Percentiles rank a stretch among this genome's conserved stretches.
Evolutionary conservation across 2,329 filamentous ascomycete species (phyloP).

Genomic region (Pseudogymnoascus pannorum): DNA sequence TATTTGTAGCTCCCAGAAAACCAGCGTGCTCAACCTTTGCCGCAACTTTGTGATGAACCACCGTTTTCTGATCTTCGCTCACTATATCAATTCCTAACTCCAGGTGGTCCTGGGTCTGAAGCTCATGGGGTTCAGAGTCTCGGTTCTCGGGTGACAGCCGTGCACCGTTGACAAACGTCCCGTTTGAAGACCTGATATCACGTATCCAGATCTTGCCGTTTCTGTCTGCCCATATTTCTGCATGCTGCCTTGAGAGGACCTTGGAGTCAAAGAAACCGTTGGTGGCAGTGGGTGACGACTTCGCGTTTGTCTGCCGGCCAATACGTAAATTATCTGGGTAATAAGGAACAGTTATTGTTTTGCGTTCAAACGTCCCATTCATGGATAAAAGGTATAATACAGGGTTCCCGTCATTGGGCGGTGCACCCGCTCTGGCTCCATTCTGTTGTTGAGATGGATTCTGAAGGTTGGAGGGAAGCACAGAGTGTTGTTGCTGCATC

Average conservation of each 20-base stretch:
- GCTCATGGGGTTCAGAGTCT: conserved; percentile 90
- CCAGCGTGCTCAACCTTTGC: conserved; percentile 95
- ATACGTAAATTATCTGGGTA: conserved; percentile 91
- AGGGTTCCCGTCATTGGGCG: conserved; percentile 52
- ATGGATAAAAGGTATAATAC: conserved; percentile 82
- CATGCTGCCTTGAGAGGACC: conserved; percentile 90
- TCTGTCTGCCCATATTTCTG: conserved; percentile 86
- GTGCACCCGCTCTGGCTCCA: conserved; percentile 39
- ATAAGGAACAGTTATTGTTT: conserved; percentile 89
- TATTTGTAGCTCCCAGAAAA: conserved; percentile 65
- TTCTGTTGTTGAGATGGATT: conserved; percentile 49
- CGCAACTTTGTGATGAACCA: conserved; percentile 96
- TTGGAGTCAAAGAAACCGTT: conserved; percentile 99
- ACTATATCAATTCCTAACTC: conserved; percentile 98
- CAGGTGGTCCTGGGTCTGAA: conserved; percentile 83
- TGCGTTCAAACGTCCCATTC: conserved; percentile 94
- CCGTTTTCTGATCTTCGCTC: conserved; percentile 95
- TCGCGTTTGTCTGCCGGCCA: conserved; percentile 93
- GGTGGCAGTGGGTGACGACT: conserved; percentile 79
- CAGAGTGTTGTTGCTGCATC: conserved; percentile 51
- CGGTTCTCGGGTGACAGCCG: conserved; percentile 88
- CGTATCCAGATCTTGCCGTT: conserved; percentile 88
- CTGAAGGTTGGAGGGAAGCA: conserved; percentile 65
- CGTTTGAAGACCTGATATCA: conserved; percentile 97
- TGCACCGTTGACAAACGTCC: conserved; percentile 92